Conservation (phyloP, 78 protist species). For the Acrasis kona region DNA sequence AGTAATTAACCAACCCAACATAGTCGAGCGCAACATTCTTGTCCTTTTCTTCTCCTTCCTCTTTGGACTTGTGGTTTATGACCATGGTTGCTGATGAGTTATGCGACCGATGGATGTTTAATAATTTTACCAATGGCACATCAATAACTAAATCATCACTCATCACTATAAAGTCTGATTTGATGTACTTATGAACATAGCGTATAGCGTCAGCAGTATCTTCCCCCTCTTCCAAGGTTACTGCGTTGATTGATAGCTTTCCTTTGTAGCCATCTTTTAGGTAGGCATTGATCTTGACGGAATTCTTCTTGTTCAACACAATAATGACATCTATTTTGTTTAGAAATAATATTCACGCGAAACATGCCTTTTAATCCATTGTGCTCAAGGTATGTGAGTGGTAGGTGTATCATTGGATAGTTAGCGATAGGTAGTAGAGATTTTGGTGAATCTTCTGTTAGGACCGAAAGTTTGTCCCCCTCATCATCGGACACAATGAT, state of each 20-base stretch:
- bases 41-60: too few species aligned
- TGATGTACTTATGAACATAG: background rate
- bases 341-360: too few species aligned
- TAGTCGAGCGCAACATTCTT: too few species aligned
- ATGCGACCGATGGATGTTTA: background rate
- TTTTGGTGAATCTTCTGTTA: too few species aligned
- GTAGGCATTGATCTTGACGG: background rate
- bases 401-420: background rate
- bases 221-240: background rate
- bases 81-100: background rate
- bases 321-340: background rate
- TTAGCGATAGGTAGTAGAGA: background rate
- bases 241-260: background rate
- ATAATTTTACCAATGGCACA: background rate
- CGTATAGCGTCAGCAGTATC: background rate
- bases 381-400: background rate
- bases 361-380: too few species aligned
- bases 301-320: background rate
- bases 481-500: background rate
- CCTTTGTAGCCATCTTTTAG: background rate
- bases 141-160: background rate
- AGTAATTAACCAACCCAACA: too few species aligned
- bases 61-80: too few species aligned
- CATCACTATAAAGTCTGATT: background rate
- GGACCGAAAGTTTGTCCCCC: too few species aligned